Evolutionary conservation across 2,329 filamentous ascomycete genomes (phyloP), one percentile per base, ranked within the genome.

Genomic region (Ceratocystis huliohia): DNA sequence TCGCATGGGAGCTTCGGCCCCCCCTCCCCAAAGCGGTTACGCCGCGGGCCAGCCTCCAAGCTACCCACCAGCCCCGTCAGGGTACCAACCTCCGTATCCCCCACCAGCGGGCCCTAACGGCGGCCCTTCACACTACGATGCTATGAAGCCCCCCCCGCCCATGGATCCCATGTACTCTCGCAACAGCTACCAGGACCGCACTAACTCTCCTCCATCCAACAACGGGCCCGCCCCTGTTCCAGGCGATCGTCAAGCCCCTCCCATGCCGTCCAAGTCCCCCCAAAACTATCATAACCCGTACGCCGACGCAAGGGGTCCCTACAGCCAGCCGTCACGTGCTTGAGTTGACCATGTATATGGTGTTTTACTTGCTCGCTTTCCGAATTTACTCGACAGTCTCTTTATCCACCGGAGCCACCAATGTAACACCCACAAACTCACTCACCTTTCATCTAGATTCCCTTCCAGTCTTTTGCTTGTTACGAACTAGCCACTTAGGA

Each of bases 1-100:
- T 30, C 66, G 66, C 44, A 41, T 62, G 33, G 66, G 66, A 33
- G 66, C 66, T 41, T 25, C 63, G 2, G 66, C 66, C 22, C 66
- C 66, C 5, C 66, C 66, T 62, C 66, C 66, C 6, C 66, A 67
- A 25, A 65, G 48, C 17, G 66, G 63, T 5, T 67, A 67, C 25
- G 56, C 66, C 25, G 63, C 66, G 56, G 63, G 66, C n/a, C 66
- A 67, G 46, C 66, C 66, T 63, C 66, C 66, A 17, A 65, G 33
- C 63, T 67, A 65, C 33, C 66, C 63, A n/a, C 63, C 66, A 13
- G 56, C 17, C 13, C 56, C 56, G 2, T 25, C 30, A n/a, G 65
- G 45, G 20, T 66, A 66, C 45, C 65, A 59, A 15, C 46, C 63
- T 5, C 50, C 61, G 33, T 57, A 56, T 33, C 56, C 63, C 4